Conservation (phyloP, 164 flowering plant species). For the Protea cynaroides region DNA sequence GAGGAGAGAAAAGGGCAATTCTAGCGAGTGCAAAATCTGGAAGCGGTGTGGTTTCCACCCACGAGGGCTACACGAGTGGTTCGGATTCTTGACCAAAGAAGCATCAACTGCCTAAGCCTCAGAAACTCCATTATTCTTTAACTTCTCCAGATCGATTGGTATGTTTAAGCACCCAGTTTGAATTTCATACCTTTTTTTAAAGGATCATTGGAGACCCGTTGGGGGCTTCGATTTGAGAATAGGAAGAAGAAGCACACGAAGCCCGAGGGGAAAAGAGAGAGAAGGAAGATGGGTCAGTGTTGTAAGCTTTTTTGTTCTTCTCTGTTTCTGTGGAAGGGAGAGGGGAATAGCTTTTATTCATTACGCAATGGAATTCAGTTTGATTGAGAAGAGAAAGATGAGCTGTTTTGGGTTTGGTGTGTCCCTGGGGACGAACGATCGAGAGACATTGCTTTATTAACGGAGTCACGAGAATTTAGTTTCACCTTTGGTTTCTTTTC, state of each 20-base stretch:
- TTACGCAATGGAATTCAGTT: not conserved
- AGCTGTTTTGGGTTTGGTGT: no score
- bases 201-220: not conserved
- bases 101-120: constrained; percentile 37
- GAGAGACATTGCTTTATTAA: no score
- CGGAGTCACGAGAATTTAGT: no score
- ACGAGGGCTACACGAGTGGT: constrained; percentile 41
- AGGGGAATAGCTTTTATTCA: not conserved
- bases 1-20: not conserved
- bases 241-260: not conserved
- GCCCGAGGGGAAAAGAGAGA: not conserved
- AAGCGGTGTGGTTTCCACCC: constrained; percentile 80
- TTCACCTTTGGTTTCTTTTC: no score
- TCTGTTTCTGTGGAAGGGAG: not conserved
- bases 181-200: not conserved
- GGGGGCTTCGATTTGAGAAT: not conserved
- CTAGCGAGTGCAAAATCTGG: constrained; percentile 66
- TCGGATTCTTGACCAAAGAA: constrained; percentile 29
- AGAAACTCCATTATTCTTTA: constrained; percentile 37
- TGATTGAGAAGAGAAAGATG: not conserved
- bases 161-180: not conserved
- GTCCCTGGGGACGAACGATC: no score
- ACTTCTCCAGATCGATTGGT: not conserved
- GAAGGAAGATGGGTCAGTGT: not conserved
- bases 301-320: no score